Evolutionary conservation across 2,329 filamentous ascomycete genomes (phyloP).

Genomic region (Claviceps purpurea): DNA sequence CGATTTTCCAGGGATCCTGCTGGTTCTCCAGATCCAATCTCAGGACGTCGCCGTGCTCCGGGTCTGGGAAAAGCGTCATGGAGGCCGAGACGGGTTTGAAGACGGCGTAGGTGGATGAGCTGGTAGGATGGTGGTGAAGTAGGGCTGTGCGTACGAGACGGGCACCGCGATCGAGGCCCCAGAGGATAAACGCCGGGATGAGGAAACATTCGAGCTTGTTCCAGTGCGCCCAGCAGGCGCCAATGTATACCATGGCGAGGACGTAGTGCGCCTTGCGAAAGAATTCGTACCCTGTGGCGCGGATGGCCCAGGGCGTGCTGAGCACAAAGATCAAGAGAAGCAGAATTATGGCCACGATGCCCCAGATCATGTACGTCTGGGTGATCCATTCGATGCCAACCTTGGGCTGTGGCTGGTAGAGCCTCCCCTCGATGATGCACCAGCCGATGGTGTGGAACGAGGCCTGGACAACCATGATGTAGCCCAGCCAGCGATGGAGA

Average conservation of each 20-base stretch:
- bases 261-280: conserved; percentile 65
- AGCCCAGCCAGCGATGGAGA: conserved; percentile 62
- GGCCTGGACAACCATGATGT: conserved; percentile 57
- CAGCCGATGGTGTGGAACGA: conserved; percentile 58
- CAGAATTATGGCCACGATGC: conserved; percentile 53
- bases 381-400: conserved; percentile 42
- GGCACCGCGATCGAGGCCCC: conserved; percentile 49
- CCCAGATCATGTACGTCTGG: conserved; percentile 60
- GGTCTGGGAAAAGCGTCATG: conserved; percentile 35
- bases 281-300: conserved; percentile 59
- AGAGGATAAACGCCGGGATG: conserved; percentile 50
- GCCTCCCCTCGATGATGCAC: conserved; percentile 49
- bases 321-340: conserved; percentile 47
- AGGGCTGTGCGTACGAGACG: conserved; percentile 44
- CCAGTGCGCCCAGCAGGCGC: conserved; percentile 68
- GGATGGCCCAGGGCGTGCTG: conserved; percentile 43
- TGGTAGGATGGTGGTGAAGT: conserved; percentile 44
- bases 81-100: conserved; percentile 40
- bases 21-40: conserved; percentile 51
- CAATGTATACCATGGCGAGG: conserved; percentile 60
- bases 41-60: conserved; percentile 46
- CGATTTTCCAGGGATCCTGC: conserved; percentile 48
- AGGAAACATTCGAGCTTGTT: conserved; percentile 53
- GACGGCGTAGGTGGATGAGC: conserved; percentile 23
- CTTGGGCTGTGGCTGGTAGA: conserved; percentile 60